Evolutionary conservation across 306 rosid genomes (phyloP).

Genomic region (Inga oerstediana): DNA sequence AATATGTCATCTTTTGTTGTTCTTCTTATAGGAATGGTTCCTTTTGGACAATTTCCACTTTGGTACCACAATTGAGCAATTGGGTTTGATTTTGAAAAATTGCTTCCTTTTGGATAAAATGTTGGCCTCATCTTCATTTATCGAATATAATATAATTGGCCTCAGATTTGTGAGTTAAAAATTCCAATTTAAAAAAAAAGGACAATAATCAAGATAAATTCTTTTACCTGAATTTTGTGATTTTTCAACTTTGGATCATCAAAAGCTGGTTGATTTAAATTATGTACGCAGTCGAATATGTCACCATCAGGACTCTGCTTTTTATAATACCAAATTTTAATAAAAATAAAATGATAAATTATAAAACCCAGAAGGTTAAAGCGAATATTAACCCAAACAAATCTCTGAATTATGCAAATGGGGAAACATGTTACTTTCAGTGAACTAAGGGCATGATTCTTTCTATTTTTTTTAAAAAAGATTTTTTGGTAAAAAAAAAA

Average conservation of each 20-base stretch:
- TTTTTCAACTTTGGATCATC: conserved; percentile 51
- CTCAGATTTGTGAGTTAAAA: no score
- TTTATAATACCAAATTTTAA: conserved; percentile 3
- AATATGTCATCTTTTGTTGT: conserved; percentile 47
- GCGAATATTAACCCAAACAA: no score
- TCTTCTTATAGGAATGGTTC: conserved; percentile 54
- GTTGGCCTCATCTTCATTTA: not conserved
- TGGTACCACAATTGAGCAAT: conserved; percentile 26
- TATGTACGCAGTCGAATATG: conserved; percentile 42
- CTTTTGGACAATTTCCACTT: conserved; percentile 39
- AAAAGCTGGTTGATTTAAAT: conserved; percentile 38
- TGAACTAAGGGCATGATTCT: no score
- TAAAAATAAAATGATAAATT: not conserved
- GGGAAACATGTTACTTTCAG: no score
- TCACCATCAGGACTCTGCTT: conserved; percentile 66
- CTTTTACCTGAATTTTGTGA: conserved; percentile 35
- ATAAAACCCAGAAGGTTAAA: not conserved
- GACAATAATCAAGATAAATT: no score
- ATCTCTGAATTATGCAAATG: no score
- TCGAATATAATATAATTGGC: not conserved
- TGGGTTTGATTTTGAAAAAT: not conserved
- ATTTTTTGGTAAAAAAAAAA: no score
- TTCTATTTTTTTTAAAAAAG: no score
- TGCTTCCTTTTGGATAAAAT: not conserved
- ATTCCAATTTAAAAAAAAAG: no score